Evolutionary conservation across 2,329 filamentous ascomycete species (phyloP).

Genomic region (Botrytis fabae): DNA sequence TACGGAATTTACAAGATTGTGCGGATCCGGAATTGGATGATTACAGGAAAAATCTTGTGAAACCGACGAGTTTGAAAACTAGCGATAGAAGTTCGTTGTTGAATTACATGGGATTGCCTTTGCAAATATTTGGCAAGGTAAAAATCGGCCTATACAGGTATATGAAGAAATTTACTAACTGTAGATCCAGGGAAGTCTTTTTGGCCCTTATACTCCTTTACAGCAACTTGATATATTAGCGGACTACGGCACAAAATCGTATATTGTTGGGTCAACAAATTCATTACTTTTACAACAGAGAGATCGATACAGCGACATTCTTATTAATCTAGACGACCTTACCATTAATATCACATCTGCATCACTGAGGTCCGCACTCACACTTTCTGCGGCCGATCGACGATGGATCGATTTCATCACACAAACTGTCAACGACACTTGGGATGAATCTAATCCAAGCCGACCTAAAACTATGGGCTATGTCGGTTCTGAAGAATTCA

Average conservation of each 20-base stretch:
- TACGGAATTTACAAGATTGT: constrained; percentile 89
- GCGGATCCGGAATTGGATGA: constrained; percentile 89
- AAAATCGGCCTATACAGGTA: no score
- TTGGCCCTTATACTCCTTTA: constrained; percentile 93
- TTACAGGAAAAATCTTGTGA: constrained; percentile 72
- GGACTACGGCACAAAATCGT: constrained; percentile 92
- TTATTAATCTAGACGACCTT: constrained; percentile 93
- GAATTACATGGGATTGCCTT: constrained; percentile 88
- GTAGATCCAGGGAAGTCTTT: constrained; percentile 72
- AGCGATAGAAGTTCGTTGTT: constrained; percentile 89
- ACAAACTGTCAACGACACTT: constrained; percentile 91
- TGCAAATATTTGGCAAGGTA: constrained; percentile 93
- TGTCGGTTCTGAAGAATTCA: constrained; percentile 94
- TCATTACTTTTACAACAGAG: constrained; percentile 90
- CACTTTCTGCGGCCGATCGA: constrained; percentile 81
- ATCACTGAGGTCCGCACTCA: constrained; percentile 72
- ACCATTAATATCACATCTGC: constrained; percentile 81
- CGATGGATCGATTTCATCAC: constrained; percentile 97
- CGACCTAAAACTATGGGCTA: constrained; percentile 95
- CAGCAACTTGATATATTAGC: constrained; percentile 94
- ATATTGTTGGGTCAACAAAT: constrained; percentile 96
- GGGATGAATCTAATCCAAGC: constrained; percentile 88
- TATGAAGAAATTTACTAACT: background rate
- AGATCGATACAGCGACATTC: constrained; percentile 92
- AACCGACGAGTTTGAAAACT: constrained; percentile 82